Evolutionary conservation across 129 eudicot species (phyloP).

Genomic region (Tagetes patula): DNA sequence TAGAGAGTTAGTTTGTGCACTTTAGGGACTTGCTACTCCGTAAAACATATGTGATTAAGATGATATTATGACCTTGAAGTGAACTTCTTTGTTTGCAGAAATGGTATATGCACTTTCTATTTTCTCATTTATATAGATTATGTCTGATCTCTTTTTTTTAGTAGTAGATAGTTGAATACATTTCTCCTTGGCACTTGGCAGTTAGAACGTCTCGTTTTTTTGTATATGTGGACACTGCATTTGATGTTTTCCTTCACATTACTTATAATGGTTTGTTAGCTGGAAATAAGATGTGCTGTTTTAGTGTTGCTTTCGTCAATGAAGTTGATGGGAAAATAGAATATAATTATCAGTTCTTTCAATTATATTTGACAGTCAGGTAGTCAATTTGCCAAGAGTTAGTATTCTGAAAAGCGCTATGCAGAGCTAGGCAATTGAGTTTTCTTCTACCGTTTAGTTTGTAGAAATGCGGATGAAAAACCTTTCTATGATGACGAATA

Average conservation of each 20-base stretch:
- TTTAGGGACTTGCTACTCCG: constrained; percentile 6
- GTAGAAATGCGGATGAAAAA: neutral
- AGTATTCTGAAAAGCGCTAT: neutral
- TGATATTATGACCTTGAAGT: constrained; percentile 1
- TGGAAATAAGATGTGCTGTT: constrained; percentile 5
- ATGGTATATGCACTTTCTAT: neutral
- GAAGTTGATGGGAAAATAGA: constrained; percentile 9
- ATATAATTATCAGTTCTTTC: neutral
- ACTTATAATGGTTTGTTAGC: constrained; percentile 15
- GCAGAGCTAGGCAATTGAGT: constrained; percentile 12
- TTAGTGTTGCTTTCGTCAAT: neutral
- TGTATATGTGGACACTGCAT: neutral
- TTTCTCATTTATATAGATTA: neutral
- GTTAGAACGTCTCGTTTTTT: neutral
- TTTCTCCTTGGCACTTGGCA: constrained; percentile 3
- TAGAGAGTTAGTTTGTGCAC: neutral
- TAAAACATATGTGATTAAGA: neutral
- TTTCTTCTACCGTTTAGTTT: neutral
- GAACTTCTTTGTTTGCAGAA: constrained; percentile 1
- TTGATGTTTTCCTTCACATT: neutral
- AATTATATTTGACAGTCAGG: neutral
- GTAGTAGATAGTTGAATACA: neutral
- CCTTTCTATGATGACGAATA: neutral
- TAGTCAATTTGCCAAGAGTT: neutral
- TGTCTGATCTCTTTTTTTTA: neutral